Percentiles rank a stretch among this genome's conserved stretches.
Evolutionary conservation across 352 stramenopile genomes (phyloP).

Genomic region (Hyaloperonospora arabidopsidis): DNA sequence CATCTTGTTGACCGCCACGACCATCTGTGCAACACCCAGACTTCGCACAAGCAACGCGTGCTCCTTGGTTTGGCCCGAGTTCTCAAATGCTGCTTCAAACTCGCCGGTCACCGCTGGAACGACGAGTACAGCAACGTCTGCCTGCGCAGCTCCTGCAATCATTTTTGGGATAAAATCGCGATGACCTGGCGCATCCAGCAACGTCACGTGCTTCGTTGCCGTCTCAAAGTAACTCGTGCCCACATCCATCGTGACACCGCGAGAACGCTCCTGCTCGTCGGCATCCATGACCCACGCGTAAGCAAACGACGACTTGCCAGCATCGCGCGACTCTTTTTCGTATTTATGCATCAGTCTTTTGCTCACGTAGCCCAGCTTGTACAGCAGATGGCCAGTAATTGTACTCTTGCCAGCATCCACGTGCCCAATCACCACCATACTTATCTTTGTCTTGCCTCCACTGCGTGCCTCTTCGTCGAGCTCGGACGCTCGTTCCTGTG

Average conservation of each 20-base stretch:
- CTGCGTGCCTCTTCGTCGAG: constrained; percentile 38
- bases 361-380: constrained; percentile 85
- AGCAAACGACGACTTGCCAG: constrained; percentile 92
- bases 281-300: constrained; percentile 94
- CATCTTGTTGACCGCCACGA: constrained; percentile 98
- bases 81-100: constrained; percentile 93
- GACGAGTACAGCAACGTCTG: constrained; percentile 90
- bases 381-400: constrained; percentile 93
- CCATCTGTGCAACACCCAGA: constrained; percentile 90
- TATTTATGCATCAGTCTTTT: constrained; percentile 88
- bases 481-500: constrained; percentile 45
- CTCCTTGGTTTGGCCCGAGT: constrained; percentile 96
- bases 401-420: constrained; percentile 97
- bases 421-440: constrained; percentile 94
- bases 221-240: constrained; percentile 91
- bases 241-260: constrained; percentile 97
- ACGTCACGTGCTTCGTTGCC: constrained; percentile 85
- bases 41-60: constrained; percentile 92
- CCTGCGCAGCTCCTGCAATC: constrained; percentile 91
- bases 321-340: constrained; percentile 83
- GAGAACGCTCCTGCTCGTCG: constrained; percentile 80
- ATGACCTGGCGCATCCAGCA: constrained; percentile 96
- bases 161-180: constrained; percentile 97
- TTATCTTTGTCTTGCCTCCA: constrained; percentile 77
- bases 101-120: constrained; percentile 91